These are phyloP conservation scores for Thamnidium elegans DNA, from an alignment of 192 early-diverging fungal species.

Conservation along the genomic window DNA sequence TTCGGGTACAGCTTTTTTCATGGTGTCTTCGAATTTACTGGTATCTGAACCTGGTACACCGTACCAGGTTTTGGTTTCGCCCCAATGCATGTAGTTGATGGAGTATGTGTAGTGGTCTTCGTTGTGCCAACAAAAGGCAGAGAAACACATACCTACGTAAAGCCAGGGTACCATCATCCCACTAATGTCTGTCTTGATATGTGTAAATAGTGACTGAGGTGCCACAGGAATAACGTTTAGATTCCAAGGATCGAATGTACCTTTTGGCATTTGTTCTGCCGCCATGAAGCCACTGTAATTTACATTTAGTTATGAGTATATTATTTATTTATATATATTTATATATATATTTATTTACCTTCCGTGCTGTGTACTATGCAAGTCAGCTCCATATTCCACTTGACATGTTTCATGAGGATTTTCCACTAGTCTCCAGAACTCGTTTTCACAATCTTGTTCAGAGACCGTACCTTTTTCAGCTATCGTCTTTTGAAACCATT, in stretches of 20 bases:
- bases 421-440: conserved; percentile 92
- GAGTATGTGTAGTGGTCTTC: conserved; percentile 98
- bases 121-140: conserved; percentile 97
- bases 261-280: conserved; percentile 15
- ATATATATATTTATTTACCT: conserved; percentile 43
- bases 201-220: conserved; percentile 76
- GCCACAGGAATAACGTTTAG: conserved; percentile 83
- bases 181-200: conserved; percentile 90
- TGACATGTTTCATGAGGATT: conserved; percentile 84
- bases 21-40: conserved; percentile 77
- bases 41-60: conserved; percentile 84
- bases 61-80: conserved; percentile 98
- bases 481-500: conserved; percentile 61
- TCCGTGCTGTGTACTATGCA: conserved; percentile 88
- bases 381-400: conserved; percentile 95
- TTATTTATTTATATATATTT: background rate
- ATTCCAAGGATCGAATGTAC: conserved; percentile 70
- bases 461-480: conserved; percentile 40
- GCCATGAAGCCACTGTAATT: conserved; percentile 39
- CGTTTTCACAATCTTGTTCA: conserved; percentile 81
- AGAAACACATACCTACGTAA: conserved; percentile 94
- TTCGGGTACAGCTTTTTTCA: conserved; percentile 78
- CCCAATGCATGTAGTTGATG: conserved; percentile 95
- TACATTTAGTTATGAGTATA: conserved; percentile 16
- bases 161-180: conserved; percentile 99